Percentiles rank a stretch among this genome's conserved stretches.
These are phyloP conservation scores for Babesia sp. DNA, from an alignment of 169 alveolate genomes.

Conservation along the genomic window DNA sequence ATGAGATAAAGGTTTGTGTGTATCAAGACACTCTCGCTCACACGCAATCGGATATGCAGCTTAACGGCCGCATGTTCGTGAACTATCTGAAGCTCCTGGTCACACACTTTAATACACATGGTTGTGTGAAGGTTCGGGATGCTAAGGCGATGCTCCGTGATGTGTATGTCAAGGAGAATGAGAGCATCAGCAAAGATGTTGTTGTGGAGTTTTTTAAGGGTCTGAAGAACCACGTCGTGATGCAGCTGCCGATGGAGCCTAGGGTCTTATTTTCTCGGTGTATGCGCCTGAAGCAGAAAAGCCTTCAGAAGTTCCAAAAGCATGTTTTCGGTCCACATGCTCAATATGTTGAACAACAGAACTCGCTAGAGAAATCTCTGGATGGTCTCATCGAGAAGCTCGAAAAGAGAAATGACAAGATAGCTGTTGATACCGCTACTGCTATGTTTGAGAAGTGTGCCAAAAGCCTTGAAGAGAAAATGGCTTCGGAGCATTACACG, in stretches of 20 bases:
- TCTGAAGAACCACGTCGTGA: conserved; percentile 36
- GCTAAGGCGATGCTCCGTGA: conserved; percentile 23
- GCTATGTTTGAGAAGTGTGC: conserved; percentile 44
- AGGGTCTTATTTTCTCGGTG: conserved; percentile 30
- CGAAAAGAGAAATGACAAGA: conserved; percentile 31
- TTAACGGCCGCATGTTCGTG: conserved; percentile 60
- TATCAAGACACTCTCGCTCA: conserved; percentile 53
- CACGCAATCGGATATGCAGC: conserved; percentile 12
- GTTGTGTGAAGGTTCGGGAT: conserved; percentile 11
- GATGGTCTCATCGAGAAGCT: conserved; percentile 49
- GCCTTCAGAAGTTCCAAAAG: conserved; percentile 37
- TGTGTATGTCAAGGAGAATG: conserved; percentile 44
- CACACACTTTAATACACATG: conserved; percentile 25
- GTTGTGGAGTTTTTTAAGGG: conserved; percentile 51
- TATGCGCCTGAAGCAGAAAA: conserved; percentile 38
- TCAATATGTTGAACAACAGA: conserved; percentile 14
- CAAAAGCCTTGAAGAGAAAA: conserved; percentile 1
- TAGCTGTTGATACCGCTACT: conserved; percentile 24
- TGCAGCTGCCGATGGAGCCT: conserved; percentile 51
- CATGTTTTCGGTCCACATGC: conserved; percentile 21
- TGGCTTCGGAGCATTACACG: conserved; percentile 24
- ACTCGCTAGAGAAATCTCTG: conserved; percentile 21
- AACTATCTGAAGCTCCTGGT: conserved; percentile 39
- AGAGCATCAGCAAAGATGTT: conserved; percentile 27
- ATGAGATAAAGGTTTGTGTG: conserved; percentile 41